Conservation (phyloP, 2,329 filamentous ascomycete genomes). For the Geoglossum cookeanum region DNA sequence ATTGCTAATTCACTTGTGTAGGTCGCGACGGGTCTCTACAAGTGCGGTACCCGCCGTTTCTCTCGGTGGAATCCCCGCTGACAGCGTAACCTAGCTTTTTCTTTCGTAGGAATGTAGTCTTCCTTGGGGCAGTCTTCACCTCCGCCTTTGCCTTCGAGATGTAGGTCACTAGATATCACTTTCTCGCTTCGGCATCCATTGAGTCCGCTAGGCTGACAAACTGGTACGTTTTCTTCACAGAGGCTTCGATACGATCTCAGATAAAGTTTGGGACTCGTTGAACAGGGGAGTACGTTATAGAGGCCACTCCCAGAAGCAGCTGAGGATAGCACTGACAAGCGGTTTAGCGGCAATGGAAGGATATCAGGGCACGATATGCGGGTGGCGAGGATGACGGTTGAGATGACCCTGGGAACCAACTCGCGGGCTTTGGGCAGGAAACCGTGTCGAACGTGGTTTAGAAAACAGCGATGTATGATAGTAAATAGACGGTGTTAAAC, state of each 20-base stretch:
- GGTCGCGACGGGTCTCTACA: constrained; percentile 37
- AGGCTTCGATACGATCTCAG: constrained; percentile 62
- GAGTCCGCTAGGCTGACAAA: neutral
- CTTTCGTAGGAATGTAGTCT: constrained; percentile 72
- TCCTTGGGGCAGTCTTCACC: constrained; percentile 72
- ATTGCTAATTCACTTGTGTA: constrained; percentile 19
- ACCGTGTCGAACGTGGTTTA: neutral
- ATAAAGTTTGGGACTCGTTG: constrained; percentile 74
- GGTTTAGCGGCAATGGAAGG: constrained; percentile 92
- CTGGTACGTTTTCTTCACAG: constrained; percentile 28
- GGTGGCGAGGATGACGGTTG: constrained; percentile 38
- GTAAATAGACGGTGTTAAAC: neutral
- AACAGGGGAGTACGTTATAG: constrained; percentile 68
- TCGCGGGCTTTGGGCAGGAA: neutral
- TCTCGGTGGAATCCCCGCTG: neutral
- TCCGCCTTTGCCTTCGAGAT: constrained; percentile 84
- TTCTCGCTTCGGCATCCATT: neutral
- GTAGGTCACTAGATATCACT: constrained; percentile 35
- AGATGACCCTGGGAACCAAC: neutral
- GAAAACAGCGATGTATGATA: neutral
- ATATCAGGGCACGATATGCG: constrained; percentile 83
- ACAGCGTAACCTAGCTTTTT: constrained; percentile 40
- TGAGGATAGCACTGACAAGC: neutral
- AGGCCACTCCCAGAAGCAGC: neutral
- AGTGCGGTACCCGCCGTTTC: constrained; percentile 25